These are phyloP conservation scores for Diaporthe velutina DNA, from an alignment of 2,329 filamentous ascomycete species.

Conservation along the genomic window DNA sequence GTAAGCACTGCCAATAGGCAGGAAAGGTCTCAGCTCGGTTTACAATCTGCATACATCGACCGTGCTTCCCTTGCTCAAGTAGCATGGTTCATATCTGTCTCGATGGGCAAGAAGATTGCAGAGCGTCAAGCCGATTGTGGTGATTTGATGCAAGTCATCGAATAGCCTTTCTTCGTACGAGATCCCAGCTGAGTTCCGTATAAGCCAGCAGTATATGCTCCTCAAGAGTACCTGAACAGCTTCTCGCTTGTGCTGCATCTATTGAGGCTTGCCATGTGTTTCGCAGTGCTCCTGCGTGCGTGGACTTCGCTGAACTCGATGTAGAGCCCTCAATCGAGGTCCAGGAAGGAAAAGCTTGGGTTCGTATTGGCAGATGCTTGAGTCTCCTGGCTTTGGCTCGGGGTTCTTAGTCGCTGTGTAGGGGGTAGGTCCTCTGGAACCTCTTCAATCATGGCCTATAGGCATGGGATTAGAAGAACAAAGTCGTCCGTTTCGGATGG, in stretches of 20 bases:
- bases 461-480: neutral
- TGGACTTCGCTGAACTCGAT: neutral
- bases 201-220: neutral
- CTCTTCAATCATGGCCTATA: slow-evolving; percentile 26
- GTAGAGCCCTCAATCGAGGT: neutral
- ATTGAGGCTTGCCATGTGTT: neutral
- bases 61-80: neutral
- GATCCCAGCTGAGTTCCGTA: neutral
- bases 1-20: neutral
- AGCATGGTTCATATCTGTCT: neutral
- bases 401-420: slow-evolving; percentile 31
- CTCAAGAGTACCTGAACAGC: neutral
- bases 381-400: neutral
- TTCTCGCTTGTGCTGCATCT: no score
- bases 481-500: no score
- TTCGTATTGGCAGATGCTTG: neutral
- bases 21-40: neutral
- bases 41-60: neutral
- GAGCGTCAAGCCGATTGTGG: neutral
- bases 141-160: neutral
- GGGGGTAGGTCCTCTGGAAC: slow-evolving; percentile 25
- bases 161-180: neutral
- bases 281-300: neutral
- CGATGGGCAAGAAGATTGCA: neutral
- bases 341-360: neutral